phyloP scores from a whole-genome alignment of 768 basidiomycete species.

The Phlebiopsis flavidoalba region DNA sequence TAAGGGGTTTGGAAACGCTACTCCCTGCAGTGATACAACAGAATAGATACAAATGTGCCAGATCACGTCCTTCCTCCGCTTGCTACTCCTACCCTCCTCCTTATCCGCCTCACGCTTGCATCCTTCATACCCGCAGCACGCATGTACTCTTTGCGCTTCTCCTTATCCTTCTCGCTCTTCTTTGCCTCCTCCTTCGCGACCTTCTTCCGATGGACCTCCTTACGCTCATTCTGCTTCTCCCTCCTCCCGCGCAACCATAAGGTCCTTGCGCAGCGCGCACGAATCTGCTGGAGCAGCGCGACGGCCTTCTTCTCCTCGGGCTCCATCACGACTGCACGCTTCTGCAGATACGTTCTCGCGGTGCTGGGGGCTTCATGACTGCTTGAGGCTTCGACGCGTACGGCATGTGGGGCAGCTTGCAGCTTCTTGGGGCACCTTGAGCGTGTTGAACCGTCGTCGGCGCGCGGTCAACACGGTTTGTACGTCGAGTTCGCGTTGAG shows the following conservation, averaged over 20 bases:
- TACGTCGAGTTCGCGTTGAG: conserved; percentile 81
- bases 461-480: conserved; percentile 72
- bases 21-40: neutral
- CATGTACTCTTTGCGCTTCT: conserved; percentile 76
- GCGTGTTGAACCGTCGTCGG: conserved; percentile 86
- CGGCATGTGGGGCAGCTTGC: conserved; percentile 84
- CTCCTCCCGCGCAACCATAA: conserved; percentile 71
- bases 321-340: conserved; percentile 92
- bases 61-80: conserved; percentile 31
- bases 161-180: conserved; percentile 65
- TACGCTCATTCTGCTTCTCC: conserved; percentile 84
- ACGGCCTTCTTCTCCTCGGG: conserved; percentile 93
- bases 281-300: conserved; percentile 88
- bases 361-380: conserved; percentile 68
- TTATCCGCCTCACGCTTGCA: conserved; percentile 57
- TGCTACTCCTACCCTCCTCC: conserved; percentile 53
- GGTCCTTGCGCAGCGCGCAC: conserved; percentile 83
- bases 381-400: conserved; percentile 92
- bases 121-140: conserved; percentile 63
- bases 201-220: conserved; percentile 64
- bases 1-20: neutral
- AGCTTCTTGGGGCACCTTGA: conserved; percentile 85
- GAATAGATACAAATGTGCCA: neutral
- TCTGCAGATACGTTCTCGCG: conserved; percentile 85
- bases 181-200: conserved; percentile 61